Percentiles rank a stretch among this genome's conserved stretches.
Evolutionary conservation across 2,329 filamentous ascomycete genomes (phyloP).

Genomic region (Colletotrichum liaoningense): DNA sequence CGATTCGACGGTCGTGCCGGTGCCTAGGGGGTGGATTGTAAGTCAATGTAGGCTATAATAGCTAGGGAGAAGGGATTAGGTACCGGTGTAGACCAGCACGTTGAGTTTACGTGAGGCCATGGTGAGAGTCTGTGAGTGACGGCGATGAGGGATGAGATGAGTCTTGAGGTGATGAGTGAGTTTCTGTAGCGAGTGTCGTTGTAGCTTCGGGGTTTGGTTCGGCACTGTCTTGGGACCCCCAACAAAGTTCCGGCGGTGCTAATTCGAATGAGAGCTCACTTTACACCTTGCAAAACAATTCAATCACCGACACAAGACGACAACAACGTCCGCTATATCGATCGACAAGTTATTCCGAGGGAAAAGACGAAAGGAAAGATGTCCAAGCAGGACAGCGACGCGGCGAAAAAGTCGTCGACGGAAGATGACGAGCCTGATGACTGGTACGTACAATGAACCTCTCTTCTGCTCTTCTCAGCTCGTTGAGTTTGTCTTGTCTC

Average conservation of each 20-base stretch:
- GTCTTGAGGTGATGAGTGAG: conserved; percentile 9
- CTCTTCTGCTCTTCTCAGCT: not conserved
- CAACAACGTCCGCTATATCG: not conserved
- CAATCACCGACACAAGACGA: not conserved
- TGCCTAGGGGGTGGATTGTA: conserved; percentile 62
- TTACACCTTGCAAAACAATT: not conserved
- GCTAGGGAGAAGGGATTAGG: conserved; percentile 22
- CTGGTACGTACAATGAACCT: conserved; percentile 70
- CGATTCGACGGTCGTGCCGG: conserved; percentile 87
- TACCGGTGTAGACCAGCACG: conserved; percentile 92
- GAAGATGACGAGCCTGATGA: conserved; percentile 94
- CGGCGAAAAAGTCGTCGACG: conserved; percentile 48
- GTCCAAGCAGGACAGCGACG: conserved; percentile 66
- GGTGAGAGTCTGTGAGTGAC: conserved; percentile 30
- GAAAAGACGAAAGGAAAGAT: conserved; percentile 42
- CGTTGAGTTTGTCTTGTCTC: not conserved
- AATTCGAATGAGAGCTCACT: not conserved
- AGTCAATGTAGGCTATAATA: conserved; percentile 28
- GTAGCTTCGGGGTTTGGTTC: conserved; percentile 5
- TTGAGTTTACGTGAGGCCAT: conserved; percentile 84
- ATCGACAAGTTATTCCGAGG: not conserved
- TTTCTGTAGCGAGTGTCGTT: not conserved
- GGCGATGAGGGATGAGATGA: conserved; percentile 15
- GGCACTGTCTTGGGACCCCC: conserved; percentile 21
- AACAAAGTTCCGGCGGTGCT: conserved; percentile 3